Base-by-base conservation (phyloP, 1,139 yeast species). In the Lodderomyces beijingensis region DNA sequence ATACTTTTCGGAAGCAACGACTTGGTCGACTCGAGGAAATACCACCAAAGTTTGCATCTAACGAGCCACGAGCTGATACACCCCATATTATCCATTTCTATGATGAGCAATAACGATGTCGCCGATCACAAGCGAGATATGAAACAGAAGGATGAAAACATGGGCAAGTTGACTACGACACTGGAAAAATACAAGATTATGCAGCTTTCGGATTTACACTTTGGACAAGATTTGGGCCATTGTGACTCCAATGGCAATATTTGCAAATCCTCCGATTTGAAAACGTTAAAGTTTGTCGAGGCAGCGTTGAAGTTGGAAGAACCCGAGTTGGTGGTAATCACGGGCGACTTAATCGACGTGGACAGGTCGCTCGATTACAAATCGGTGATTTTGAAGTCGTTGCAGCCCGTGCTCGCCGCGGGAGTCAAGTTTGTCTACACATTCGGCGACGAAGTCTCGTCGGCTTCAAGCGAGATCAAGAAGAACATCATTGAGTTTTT, bases 171-270 rank as follows among this genome's bases (percentile, higher is more conserved):
- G 22, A 20, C 16, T 38, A 27, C 16, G 5, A 11, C 32, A 12
- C 28, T 27, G 11, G 23, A 29, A 1, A 51, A 49, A 13, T 59
- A 55, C 40, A 63, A 57, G 41, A 46, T 66, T 10, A 43, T 66
- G 37, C 73, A 67, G 42, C 31, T 66, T 12, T 57, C 67, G 28
- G 74, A 67, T 43, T 49, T 65, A 32, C 73, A 66, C 43, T 59
- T 63, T 38, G 65, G 66, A 12, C 57, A 57, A 28, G 50, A 56
- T 39, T 34, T 42, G 13, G 63, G 65, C 3, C 43, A 47, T 5
- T 53, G 60, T 37, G 50, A 49, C 8, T n/a, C 28, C n/a, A 16
- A 16, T 23, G 17, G 25, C 13, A 11, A 16, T 15, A 27, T 23
- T 23, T 13, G 25, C 11, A 30, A 30, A 17, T 50, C 56, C 27